phyloP scores from a whole-genome alignment of 768 basidiomycete species.

The Pleurotus tuber-regium region DNA sequence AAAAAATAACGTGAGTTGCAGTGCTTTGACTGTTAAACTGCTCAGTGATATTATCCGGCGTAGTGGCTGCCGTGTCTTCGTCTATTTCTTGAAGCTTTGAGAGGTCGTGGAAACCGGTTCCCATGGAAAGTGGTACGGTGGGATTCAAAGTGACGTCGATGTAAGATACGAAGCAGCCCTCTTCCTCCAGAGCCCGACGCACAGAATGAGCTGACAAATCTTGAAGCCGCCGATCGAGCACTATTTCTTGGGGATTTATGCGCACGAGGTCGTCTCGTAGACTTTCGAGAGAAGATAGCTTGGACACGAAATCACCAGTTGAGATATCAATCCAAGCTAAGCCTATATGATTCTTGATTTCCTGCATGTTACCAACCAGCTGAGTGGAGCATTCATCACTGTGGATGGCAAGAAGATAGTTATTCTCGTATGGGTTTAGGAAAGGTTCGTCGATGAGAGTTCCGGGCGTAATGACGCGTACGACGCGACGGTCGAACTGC shows the following conservation, averaged over 20 bases:
- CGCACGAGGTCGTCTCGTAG: constrained; percentile 82
- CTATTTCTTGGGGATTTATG: constrained; percentile 79
- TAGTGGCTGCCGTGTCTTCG: background rate
- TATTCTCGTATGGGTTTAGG: constrained; percentile 82
- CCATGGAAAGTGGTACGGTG: too few species aligned
- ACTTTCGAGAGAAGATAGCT: constrained; percentile 45
- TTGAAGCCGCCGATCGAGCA: constrained; percentile 50
- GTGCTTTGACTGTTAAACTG: background rate
- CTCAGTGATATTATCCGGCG: constrained; percentile 1
- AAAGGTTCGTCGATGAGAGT: constrained; percentile 93
- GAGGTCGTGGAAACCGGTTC: too few species aligned
- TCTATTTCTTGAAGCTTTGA: background rate
- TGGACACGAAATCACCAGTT: constrained; percentile 90
- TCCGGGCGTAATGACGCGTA: constrained; percentile 88
- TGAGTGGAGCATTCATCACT: background rate
- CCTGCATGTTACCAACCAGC: constrained; percentile 11
- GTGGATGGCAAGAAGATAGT: constrained; percentile 76
- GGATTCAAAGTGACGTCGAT: constrained; percentile 15
- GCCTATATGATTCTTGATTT: constrained; percentile 37
- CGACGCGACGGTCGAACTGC: constrained; percentile 77
- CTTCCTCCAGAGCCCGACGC: constrained; percentile 47
- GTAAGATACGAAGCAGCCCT: constrained; percentile 55
- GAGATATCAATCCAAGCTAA: constrained; percentile 95
- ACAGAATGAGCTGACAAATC: constrained; percentile 42
- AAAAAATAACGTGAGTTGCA: constrained; percentile 18